A percentile compares a stretch with the other conserved stretches of the same genome.
Evolutionary conservation across 1,284 basidiomycete genomes (phyloP).

Genomic region (Ganoderma boninense): DNA sequence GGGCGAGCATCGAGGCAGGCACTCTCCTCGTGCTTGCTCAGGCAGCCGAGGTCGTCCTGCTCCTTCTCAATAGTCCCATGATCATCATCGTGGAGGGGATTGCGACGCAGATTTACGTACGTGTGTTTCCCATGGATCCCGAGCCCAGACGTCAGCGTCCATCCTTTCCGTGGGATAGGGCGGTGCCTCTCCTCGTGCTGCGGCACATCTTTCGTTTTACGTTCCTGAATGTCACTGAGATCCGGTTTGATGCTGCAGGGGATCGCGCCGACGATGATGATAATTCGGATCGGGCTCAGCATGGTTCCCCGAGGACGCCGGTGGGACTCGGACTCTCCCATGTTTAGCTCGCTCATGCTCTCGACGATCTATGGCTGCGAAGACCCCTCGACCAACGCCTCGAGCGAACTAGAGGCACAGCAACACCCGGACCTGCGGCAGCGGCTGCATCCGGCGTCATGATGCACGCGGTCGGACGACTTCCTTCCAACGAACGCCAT

Average conservation of each 20-base stretch:
- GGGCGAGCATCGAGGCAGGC: conserved; percentile 26
- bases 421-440: background rate
- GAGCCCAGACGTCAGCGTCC: background rate
- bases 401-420: background rate
- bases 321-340: conserved; percentile 19
- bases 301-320: conserved; percentile 24
- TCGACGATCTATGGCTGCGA: conserved; percentile 16
- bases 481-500: background rate
- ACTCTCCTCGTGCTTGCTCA: conserved; percentile 26
- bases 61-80: conserved; percentile 20
- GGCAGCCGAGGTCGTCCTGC: conserved; percentile 17
- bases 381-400: conserved; percentile 6
- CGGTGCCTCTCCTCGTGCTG: background rate
- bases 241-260: conserved; percentile 18
- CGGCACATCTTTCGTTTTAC: background rate
- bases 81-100: conserved; percentile 25
- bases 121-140: conserved; percentile 3
- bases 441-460: background rate
- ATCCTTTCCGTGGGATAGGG: background rate
- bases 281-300: conserved; percentile 26
- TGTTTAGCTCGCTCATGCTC: conserved; percentile 29
- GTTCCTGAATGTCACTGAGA: background rate
- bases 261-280: conserved; percentile 30
- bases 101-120: conserved; percentile 31
- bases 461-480: background rate